Evolutionary conservation across 768 basidiomycete species (phyloP).

Genomic region (Serendipita sp.): DNA sequence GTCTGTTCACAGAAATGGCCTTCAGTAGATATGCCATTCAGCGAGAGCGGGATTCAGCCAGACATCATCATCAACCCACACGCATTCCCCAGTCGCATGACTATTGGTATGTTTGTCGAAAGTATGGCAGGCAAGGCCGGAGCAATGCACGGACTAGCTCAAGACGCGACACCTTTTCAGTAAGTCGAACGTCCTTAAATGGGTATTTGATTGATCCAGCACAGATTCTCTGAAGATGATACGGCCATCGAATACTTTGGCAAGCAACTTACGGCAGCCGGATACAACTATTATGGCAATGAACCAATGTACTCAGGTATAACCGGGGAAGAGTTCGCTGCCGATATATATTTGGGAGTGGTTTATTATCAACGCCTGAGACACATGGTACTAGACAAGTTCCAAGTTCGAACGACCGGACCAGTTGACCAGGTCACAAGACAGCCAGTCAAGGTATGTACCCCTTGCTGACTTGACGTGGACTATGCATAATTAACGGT

Average conservation of each 20-base stretch:
- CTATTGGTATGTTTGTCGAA: conserved; percentile 99
- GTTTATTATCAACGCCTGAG: conserved; percentile 97
- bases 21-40: conserved; percentile 94
- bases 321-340: conserved; percentile 94
- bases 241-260: conserved; percentile 98
- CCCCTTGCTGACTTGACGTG: conserved; percentile 3
- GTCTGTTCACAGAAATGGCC: conserved; percentile 99
- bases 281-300: conserved; percentile 98
- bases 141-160: conserved; percentile 94
- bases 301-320: conserved; percentile 99
- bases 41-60: conserved; percentile 96
- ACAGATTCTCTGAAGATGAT: conserved; percentile 86
- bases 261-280: conserved; percentile 78
- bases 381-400: conserved; percentile 99
- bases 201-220: conserved; percentile 11
- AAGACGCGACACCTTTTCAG: conserved; percentile 98
- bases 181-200: conserved; percentile 24
- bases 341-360: conserved; percentile 95
- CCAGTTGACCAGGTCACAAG: conserved; percentile 91
- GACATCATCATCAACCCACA: conserved; percentile 99
- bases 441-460: conserved; percentile 84
- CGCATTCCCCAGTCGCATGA: conserved; percentile 99
- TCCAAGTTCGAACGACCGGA: conserved; percentile 96
- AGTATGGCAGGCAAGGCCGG: conserved; percentile 99
- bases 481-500: background rate